phyloP scores from a whole-genome alignment of 2,329 filamentous ascomycete species.

The Stachybotrys chartarum region DNA sequence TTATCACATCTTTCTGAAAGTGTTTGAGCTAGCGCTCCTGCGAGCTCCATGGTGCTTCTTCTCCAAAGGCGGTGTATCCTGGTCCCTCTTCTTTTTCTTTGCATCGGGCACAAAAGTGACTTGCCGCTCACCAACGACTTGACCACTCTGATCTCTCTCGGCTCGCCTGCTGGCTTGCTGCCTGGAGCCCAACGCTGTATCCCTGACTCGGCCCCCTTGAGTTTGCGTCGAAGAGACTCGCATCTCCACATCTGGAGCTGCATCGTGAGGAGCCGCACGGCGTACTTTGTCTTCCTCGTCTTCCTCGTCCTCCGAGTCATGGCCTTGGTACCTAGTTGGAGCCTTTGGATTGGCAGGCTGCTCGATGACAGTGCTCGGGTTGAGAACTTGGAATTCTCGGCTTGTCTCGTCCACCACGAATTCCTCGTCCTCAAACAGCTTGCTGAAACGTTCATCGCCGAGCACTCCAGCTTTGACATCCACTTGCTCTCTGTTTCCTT shows the following conservation, averaged over 20 bases:
- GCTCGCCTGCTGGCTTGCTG: constrained; percentile 41
- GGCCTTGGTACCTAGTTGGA: constrained; percentile 27
- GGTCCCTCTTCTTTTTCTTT: constrained; percentile 40
- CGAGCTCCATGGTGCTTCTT: constrained; percentile 35
- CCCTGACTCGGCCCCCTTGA: constrained; percentile 46
- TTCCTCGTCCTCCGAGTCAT: constrained; percentile 36
- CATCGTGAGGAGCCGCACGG: constrained; percentile 11
- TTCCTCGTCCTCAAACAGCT: constrained; percentile 87
- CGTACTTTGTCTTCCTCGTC: constrained; percentile 28
- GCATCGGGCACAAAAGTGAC: constrained; percentile 66
- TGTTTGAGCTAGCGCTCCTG: constrained; percentile 70
- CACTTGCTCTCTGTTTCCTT: constrained; percentile 51
- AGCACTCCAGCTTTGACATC: constrained; percentile 61
- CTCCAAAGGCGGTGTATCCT: constrained; percentile 20
- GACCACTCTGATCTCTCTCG: constrained; percentile 35
- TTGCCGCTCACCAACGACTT: constrained; percentile 56
- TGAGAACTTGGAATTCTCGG: constrained; percentile 79
- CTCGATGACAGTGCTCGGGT: constrained; percentile 67
- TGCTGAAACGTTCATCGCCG: constrained; percentile 77
- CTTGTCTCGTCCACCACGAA: constrained; percentile 88
- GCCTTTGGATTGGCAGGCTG: constrained; percentile 26
- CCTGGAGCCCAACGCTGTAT: constrained; percentile 51
- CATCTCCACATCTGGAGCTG: constrained; percentile 45
- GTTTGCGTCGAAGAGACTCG: constrained; percentile 63
- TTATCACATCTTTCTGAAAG: constrained; percentile 57